Evolutionary conservation across 2,329 filamentous ascomycete genomes (phyloP), one percentile per base, ranked within the genome.

Genomic region (Ascochyta clinopodiicola): DNA sequence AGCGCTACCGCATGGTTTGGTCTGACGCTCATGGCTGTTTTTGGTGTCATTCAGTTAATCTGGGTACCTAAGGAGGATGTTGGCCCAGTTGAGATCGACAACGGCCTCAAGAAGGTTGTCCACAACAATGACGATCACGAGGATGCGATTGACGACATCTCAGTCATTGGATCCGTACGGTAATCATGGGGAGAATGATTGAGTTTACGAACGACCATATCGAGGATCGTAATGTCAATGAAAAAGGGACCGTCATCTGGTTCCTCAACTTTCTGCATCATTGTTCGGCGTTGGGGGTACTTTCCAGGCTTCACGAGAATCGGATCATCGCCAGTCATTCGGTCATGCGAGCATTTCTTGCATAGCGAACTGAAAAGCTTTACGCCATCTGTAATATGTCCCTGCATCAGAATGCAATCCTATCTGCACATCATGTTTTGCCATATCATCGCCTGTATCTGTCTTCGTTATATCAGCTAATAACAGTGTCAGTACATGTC

Each of bases 1-100:
- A 86, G 84, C 4, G 83, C 82, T 5, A 73, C 87, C 22, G 83
- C 85, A 2, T 88, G 84, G 84, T 88, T 84, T 80, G 81, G 76
- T 27, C 85, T 84, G 51, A 79, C 79, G 1, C 61, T 80, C 1
- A 78, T 86, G n/a, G 84, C 86, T 0, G 63, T 85, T 9, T 50
- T 83, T 17, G 86, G 85, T 34, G 79, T 80, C 4, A 60, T 82
- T 15, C 86, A 88, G 63, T 68, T 86, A 6, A 81, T 81, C 66
- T 84, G 81, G 62, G 82, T 87, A 43, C 78, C 80, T 10, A 78
- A 79, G 35, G 80, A 81, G 59, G 79, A 78, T 53, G 58, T 74
- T 3, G 69, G 67, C 27, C 51, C 61, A 12, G 65, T 75, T 1
- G 60, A 67, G 43, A 68, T 75, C 7, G 67, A 74, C 29, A 75